Evolutionary conservation across 352 stramenopile genomes (phyloP).

Genomic region (Lagenidium sp.): DNA sequence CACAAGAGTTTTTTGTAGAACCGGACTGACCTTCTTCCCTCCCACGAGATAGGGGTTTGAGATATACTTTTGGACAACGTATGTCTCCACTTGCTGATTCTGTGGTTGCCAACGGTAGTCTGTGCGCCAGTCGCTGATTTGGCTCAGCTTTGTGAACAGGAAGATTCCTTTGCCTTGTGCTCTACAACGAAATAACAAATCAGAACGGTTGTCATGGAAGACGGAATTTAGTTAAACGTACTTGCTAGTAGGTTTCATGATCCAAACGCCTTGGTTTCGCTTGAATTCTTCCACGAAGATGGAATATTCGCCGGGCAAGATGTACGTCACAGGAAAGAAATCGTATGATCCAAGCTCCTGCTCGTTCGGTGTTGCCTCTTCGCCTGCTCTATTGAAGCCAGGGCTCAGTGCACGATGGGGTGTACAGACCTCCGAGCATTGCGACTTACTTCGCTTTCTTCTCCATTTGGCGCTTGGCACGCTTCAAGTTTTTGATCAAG

Average conservation of each 20-base stretch:
- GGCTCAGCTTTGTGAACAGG: slow-evolving; percentile 89
- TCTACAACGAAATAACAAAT: slow-evolving; percentile 18
- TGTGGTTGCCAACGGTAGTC: slow-evolving; percentile 77
- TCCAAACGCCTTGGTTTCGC: slow-evolving; percentile 88
- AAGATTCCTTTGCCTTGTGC: slow-evolving; percentile 91
- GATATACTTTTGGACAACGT: slow-evolving; percentile 94
- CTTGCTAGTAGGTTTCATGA: slow-evolving; percentile 95
- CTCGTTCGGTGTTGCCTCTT: slow-evolving; percentile 13
- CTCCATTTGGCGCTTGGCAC: slow-evolving; percentile 69
- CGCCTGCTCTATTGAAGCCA: slow-evolving; percentile 30
- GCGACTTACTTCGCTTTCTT: slow-evolving; percentile 55
- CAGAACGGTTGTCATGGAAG: neutral
- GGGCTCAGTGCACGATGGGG: too few species aligned
- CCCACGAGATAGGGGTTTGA: slow-evolving; percentile 90
- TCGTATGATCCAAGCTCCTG: slow-evolving; percentile 58
- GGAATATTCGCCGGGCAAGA: slow-evolving; percentile 90
- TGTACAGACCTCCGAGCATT: neutral
- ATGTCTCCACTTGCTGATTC: slow-evolving; percentile 84
- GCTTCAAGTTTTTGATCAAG: slow-evolving; percentile 95
- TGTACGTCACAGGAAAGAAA: slow-evolving; percentile 91
- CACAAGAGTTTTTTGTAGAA: too few species aligned
- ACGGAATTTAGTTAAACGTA: slow-evolving; percentile 17
- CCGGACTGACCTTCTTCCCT: slow-evolving; percentile 77
- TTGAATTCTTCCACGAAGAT: slow-evolving; percentile 95
- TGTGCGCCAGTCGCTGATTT: slow-evolving; percentile 92